A percentile compares a stretch with the other conserved stretches of the same genome.
These are phyloP conservation scores for Microcyclosporella mali DNA, from an alignment of 2,329 filamentous ascomycete genomes.

Conservation along the genomic window DNA sequence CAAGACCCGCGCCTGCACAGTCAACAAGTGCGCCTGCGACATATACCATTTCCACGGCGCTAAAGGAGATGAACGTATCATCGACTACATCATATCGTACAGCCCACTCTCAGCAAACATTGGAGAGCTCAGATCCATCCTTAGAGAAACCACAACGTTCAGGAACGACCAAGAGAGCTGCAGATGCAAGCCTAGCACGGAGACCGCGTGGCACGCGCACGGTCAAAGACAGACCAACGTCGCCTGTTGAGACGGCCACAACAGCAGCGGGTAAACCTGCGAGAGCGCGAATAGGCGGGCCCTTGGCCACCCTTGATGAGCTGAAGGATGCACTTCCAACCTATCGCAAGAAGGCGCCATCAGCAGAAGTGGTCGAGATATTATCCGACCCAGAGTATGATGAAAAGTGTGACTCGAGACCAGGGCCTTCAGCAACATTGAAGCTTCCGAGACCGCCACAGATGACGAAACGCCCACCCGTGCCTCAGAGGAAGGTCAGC, in stretches of 20 bases:
- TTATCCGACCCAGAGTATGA: constrained; percentile 30
- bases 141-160: constrained; percentile 22
- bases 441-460: constrained; percentile 25
- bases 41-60: constrained; percentile 12
- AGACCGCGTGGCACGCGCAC: constrained; percentile 27
- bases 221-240: constrained; percentile 21
- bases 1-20: constrained; percentile 14
- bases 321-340: constrained; percentile 26
- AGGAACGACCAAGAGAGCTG: constrained; percentile 25
- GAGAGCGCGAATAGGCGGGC: constrained; percentile 22
- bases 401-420: constrained; percentile 16
- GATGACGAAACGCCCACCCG: constrained; percentile 26
- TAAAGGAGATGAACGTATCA: constrained; percentile 22
- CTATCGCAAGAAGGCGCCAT: constrained; percentile 21
- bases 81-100: constrained; percentile 22
- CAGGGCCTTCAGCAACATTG: constrained; percentile 13
- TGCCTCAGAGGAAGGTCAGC: constrained; percentile 12
- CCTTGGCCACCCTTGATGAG: constrained; percentile 30
- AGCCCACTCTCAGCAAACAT: constrained; percentile 15
- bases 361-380: constrained; percentile 32
- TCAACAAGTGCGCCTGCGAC: constrained; percentile 14
- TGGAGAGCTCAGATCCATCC: constrained; percentile 20
- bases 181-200: constrained; percentile 33
- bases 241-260: constrained; percentile 16
- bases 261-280: constrained; percentile 14